Conservation (phyloP, 257 asterid species). For the Perilla frutescens region DNA sequence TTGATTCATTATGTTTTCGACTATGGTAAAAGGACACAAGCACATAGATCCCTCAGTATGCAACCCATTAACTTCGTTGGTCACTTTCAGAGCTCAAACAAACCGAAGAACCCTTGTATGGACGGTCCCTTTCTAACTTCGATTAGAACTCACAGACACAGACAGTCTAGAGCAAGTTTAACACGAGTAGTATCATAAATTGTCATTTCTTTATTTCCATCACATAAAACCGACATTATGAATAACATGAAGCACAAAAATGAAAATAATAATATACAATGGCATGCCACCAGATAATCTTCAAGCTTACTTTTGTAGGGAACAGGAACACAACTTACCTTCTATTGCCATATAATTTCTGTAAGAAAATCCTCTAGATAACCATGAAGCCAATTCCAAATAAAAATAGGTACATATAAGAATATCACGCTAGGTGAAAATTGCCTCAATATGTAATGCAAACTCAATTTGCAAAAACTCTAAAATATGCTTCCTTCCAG, state of each 20-base stretch:
- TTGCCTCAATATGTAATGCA: neutral
- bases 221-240: no score
- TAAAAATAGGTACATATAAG: constrained; percentile 1
- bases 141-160: neutral
- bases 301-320: no score
- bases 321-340: no score
- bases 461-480: neutral
- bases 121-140: no score
- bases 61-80: neutral
- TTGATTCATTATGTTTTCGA: constrained; percentile 28
- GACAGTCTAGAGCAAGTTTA: neutral
- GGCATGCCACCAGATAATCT: no score
- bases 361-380: neutral
- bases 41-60: neutral
- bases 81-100: neutral
- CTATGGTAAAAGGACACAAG: constrained; percentile 12
- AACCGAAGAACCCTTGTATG: neutral
- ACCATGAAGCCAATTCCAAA: constrained; percentile 17
- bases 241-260: no score
- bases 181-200: no score
- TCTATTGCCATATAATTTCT: no score
- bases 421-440: neutral
- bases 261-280: no score
- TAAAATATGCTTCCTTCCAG: constrained; percentile 10
- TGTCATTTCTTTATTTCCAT: no score